Conservation (phyloP, 2,329 filamentous ascomycete species). For the Phyllosticta paracitricarpa region DNA sequence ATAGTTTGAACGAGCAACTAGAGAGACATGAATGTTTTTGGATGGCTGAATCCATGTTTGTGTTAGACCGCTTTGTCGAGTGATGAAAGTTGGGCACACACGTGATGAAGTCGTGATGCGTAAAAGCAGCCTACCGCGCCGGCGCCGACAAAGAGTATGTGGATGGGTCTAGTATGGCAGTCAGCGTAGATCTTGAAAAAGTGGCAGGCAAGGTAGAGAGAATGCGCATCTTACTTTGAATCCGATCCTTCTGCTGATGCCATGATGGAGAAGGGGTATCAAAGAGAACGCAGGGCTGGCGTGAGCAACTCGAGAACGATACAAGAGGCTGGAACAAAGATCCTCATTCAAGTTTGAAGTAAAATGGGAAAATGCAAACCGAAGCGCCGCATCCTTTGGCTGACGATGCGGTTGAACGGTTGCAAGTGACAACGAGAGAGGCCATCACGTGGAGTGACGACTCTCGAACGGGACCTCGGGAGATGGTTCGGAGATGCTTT, state of each 20-base stretch:
- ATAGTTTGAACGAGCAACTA: conserved; percentile 68
- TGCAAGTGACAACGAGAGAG: background rate
- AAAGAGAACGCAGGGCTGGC: background rate
- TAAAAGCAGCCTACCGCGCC: conserved; percentile 67
- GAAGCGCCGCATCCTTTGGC: background rate
- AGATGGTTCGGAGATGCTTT: background rate
- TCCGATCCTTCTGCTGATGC: background rate
- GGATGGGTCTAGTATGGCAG: conserved; percentile 22
- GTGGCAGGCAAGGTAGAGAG: background rate
- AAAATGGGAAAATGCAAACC: background rate
- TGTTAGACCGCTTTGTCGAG: background rate
- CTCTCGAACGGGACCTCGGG: background rate
- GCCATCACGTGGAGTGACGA: background rate
- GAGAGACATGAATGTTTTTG: conserved; percentile 49
- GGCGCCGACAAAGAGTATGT: conserved; percentile 58
- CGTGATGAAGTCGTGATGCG: conserved; percentile 55
- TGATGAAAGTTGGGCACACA: conserved; percentile 18
- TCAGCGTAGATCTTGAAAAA: background rate
- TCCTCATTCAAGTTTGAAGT: background rate
- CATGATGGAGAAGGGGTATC: background rate
- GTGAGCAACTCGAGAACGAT: background rate
- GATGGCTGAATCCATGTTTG: conserved; percentile 10
- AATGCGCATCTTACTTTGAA: background rate
- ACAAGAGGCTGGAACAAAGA: background rate
- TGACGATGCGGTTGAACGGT: background rate